phyloP scores from a whole-genome alignment of 2,329 filamentous ascomycete species.

The Colletotrichum kahawae region DNA sequence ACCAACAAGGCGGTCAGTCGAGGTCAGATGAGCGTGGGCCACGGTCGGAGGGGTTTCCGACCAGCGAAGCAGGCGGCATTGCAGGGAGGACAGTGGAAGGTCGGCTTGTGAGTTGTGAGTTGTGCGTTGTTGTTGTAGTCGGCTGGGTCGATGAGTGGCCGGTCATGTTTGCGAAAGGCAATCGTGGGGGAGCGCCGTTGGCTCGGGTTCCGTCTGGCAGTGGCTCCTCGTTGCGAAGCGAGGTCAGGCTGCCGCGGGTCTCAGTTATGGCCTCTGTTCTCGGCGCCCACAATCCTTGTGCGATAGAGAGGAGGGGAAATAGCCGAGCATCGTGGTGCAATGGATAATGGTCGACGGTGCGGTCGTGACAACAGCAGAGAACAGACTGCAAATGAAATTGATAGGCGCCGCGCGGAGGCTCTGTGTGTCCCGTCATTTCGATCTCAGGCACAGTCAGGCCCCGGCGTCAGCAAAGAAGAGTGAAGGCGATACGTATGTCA shows the following conservation, averaged over 20 bases:
- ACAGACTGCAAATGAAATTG: background rate
- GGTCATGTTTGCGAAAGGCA: background rate
- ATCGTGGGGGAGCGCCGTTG: conserved; percentile 4
- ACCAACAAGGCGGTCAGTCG: conserved; percentile 16
- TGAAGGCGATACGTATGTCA: background rate
- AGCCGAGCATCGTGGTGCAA: background rate
- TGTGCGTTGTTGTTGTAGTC: background rate
- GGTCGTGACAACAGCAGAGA: background rate
- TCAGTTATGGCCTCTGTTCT: background rate
- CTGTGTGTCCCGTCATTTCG: background rate
- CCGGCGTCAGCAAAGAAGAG: background rate
- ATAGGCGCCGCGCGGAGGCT: background rate
- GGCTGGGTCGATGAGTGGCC: background rate
- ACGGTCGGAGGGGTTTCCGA: conserved; percentile 5
- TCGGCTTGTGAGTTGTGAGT: background rate
- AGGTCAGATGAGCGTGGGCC: conserved; percentile 17
- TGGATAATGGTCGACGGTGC: background rate
- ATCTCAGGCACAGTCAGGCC: background rate
- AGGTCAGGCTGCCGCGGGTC: background rate
- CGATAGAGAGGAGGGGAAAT: background rate
- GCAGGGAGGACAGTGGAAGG: background rate
- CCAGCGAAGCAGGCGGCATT: background rate
- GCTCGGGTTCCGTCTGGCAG: background rate
- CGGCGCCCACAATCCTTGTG: background rate
- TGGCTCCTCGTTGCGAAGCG: background rate